Percentiles rank a stretch among this genome's conserved stretches.
These are phyloP conservation scores for Alternaria brassicicola DNA, from an alignment of 2,329 filamentous ascomycete genomes.

Conservation along the genomic window DNA sequence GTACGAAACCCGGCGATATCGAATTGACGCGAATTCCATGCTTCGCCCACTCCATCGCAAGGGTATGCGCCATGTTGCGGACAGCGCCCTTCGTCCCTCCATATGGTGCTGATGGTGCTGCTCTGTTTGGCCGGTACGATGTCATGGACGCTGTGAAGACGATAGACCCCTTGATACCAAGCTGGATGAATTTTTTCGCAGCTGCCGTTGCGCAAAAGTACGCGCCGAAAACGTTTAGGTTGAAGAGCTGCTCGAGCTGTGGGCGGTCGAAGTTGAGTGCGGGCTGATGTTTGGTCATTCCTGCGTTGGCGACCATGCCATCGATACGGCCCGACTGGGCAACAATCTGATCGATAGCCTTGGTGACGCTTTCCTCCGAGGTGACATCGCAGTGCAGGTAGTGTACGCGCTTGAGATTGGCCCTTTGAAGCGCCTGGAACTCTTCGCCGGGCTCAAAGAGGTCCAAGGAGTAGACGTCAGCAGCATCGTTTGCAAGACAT, in stretches of 20 bases:
- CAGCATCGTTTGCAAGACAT: slow-evolving; percentile 56
- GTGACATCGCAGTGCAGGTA: slow-evolving; percentile 59
- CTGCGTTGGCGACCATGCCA: slow-evolving; percentile 60
- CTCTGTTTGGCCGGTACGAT: slow-evolving; percentile 57
- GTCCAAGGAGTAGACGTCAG: slow-evolving; percentile 58
- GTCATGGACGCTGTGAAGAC: slow-evolving; percentile 60
- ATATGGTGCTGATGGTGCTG: slow-evolving; percentile 58
- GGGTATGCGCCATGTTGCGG: slow-evolving; percentile 56
- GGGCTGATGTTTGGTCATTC: slow-evolving; percentile 59
- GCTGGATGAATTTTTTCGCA: slow-evolving; percentile 53
- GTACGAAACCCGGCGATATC: slow-evolving; percentile 86
- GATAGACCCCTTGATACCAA: slow-evolving; percentile 56
- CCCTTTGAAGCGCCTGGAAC: slow-evolving; percentile 51
- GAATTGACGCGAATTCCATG: slow-evolving; percentile 82
- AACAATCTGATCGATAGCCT: slow-evolving; percentile 56
- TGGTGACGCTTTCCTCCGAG: slow-evolving; percentile 53
- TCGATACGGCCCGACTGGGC: slow-evolving; percentile 56
- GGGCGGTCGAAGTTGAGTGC: slow-evolving; percentile 59
- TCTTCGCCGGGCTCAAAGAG: slow-evolving; percentile 56
- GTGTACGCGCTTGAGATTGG: slow-evolving; percentile 51
- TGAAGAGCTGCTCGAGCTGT: slow-evolving; percentile 56
- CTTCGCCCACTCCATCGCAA: slow-evolving; percentile 85
- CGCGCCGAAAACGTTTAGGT: slow-evolving; percentile 57
- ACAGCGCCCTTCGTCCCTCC: slow-evolving; percentile 53
- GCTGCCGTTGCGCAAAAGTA: slow-evolving; percentile 56